These are phyloP conservation scores for Aspergillus homomorphus DNA, from an alignment of 495 filamentous ascomycete species.

Conservation along the genomic window DNA sequence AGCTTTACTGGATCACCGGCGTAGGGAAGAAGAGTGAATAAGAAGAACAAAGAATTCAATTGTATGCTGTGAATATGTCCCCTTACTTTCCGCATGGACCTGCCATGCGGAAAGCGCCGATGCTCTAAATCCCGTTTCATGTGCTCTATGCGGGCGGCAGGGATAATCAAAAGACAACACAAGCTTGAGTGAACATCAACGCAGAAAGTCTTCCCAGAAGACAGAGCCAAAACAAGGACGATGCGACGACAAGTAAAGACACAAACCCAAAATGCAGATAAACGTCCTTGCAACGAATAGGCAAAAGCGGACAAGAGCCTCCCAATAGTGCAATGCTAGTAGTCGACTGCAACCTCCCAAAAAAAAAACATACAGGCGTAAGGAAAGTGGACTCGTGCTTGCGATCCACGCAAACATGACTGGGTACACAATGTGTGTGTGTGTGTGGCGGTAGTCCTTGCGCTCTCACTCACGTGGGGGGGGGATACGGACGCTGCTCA, in stretches of 20 bases:
- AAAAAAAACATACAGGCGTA: background rate
- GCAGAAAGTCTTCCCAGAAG: background rate
- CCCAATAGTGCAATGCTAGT: background rate
- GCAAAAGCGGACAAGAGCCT: background rate
- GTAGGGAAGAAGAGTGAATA: no score
- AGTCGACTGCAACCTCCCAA: background rate
- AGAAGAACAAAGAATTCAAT: background rate
- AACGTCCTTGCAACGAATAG: background rate
- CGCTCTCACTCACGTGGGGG: no score
- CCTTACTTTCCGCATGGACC: constrained; percentile 4
- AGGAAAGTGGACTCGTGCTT: background rate
- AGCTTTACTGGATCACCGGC: background rate
- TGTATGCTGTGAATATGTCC: background rate
- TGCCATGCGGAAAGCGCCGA: constrained; percentile 3
- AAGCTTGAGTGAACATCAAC: background rate
- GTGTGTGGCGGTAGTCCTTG: no score
- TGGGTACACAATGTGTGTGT: background rate
- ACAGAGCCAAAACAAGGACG: no score
- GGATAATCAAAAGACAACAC: background rate
- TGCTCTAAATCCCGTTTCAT: background rate
- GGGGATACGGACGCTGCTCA: no score
- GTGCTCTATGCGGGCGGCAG: background rate
- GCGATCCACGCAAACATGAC: constrained; percentile 5
- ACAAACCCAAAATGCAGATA: background rate
- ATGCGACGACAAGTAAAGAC: background rate